A percentile compares a stretch with the other conserved stretches of the same genome.
These are phyloP conservation scores for Teratosphaeriaceae sp. DNA, from an alignment of 2,329 filamentous ascomycete genomes.

Conservation along the genomic window DNA sequence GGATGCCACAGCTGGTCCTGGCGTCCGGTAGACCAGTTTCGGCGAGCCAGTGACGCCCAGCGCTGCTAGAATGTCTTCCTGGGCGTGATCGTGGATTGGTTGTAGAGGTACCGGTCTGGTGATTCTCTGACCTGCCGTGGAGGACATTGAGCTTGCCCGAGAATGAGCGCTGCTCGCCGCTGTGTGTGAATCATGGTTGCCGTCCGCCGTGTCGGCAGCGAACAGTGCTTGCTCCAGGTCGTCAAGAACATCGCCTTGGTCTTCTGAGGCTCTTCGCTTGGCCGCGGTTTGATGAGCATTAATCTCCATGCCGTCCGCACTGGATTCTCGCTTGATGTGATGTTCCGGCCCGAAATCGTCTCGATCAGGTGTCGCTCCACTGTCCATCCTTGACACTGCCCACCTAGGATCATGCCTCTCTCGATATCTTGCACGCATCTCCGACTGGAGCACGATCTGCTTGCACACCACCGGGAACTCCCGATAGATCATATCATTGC, in stretches of 20 bases:
- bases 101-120: constrained; percentile 20
- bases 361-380: too few species aligned
- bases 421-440: constrained; percentile 24
- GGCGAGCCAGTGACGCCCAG: constrained; percentile 33
- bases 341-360: too few species aligned
- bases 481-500: constrained; percentile 44
- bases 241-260: constrained; percentile 3
- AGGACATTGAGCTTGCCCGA: constrained; percentile 21
- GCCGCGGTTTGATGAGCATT: too few species aligned
- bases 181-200: constrained; percentile 1
- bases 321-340: too few species aligned
- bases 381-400: not conserved
- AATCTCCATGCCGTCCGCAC: too few species aligned
- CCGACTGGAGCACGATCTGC: constrained; percentile 36
- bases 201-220: constrained; percentile 1
- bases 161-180: constrained; percentile 14
- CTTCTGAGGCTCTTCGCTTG: not conserved
- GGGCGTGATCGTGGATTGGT: constrained; percentile 21
- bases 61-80: constrained; percentile 31
- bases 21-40: constrained; percentile 31
- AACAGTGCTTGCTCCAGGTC: constrained; percentile 28
- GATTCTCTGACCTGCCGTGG: constrained; percentile 13
- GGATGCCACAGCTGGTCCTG: constrained; percentile 30
- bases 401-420: constrained; percentile 11
- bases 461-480: constrained; percentile 38